These are phyloP conservation scores for Tuctoria greenei DNA, from an alignment of 176 grass and related monocot species.

Conservation along the genomic window DNA sequence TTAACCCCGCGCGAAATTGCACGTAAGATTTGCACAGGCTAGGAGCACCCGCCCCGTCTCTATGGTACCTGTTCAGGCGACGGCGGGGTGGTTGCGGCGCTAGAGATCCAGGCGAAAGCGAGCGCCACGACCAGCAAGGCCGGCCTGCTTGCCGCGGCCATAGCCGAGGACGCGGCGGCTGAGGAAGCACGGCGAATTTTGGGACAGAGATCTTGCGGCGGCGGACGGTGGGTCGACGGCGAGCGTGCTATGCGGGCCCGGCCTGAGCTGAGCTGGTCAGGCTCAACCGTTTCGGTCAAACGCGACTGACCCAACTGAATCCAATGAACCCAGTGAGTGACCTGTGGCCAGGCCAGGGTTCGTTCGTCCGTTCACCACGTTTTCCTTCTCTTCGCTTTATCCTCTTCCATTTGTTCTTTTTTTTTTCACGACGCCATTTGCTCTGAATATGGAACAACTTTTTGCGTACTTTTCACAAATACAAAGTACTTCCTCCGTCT, in stretches of 20 bases:
- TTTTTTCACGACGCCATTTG: too few species aligned
- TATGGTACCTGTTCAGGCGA: conserved; percentile 14
- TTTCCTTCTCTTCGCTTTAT: background rate
- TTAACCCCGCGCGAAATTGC: too few species aligned
- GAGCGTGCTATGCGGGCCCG: background rate
- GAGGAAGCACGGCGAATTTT: background rate
- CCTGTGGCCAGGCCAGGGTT: too few species aligned
- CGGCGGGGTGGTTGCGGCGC: background rate
- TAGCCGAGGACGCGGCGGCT: background rate
- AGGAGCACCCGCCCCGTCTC: too few species aligned
- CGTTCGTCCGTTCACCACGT: background rate
- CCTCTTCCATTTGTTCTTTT: background rate
- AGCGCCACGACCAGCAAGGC: conserved; percentile 30
- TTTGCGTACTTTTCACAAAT: too few species aligned
- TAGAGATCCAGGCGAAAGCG: conserved; percentile 21
- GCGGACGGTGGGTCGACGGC: background rate
- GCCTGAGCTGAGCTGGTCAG: background rate
- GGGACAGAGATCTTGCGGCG: background rate
- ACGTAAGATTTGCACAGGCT: too few species aligned
- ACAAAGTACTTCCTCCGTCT: too few species aligned
- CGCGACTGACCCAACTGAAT: background rate
- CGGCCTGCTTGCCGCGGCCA: background rate
- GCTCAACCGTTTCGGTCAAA: too few species aligned
- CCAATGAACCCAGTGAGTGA: background rate
- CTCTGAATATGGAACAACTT: background rate